A percentile compares a stretch with the other conserved stretches of the same genome.
phyloP scores from a whole-genome alignment of 139 green algal genomes.

The Dunaliella primolecta region DNA sequence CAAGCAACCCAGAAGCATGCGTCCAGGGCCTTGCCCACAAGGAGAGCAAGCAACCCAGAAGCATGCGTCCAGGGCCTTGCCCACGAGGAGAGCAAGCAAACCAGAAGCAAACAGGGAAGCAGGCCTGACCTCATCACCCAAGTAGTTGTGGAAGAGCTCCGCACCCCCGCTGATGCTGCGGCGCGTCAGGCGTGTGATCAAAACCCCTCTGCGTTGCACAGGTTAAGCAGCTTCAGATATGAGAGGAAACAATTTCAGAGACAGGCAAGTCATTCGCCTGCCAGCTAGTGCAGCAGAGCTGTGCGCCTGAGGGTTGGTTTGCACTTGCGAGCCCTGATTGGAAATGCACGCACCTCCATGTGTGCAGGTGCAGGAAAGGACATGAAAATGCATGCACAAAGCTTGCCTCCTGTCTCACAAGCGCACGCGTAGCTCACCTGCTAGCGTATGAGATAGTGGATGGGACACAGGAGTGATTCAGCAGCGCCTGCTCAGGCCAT shows the following conservation, averaged over 20 bases:
- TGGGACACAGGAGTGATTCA: constrained; percentile 25
- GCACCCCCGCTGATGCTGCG: constrained; percentile 4
- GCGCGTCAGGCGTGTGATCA: constrained; percentile 10
- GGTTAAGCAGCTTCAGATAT: background rate
- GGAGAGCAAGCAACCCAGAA: too few species aligned
- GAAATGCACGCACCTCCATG: too few species aligned
- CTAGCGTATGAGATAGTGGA: constrained; percentile 20
- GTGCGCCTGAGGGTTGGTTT: background rate
- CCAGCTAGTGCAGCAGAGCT: background rate
- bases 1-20: too few species aligned
- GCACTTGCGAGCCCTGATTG: too few species aligned
- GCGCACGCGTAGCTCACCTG: constrained; percentile 5
- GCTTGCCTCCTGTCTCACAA: too few species aligned
- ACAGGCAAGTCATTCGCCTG: background rate
- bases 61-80: too few species aligned
- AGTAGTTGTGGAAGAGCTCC: constrained; percentile 21
- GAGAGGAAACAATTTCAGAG: constrained; percentile 3
- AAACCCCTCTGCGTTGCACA: background rate
- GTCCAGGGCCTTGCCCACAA: too few species aligned
- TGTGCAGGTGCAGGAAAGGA: too few species aligned
- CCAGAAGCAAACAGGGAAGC: too few species aligned
- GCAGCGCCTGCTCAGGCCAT: constrained; percentile 19
- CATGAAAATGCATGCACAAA: too few species aligned
- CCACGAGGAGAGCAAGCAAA: too few species aligned
- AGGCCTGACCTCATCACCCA: constrained; percentile 24